phyloP scores from a whole-genome alignment of 177 flowering plant species.

The Vitis hybrid region DNA sequence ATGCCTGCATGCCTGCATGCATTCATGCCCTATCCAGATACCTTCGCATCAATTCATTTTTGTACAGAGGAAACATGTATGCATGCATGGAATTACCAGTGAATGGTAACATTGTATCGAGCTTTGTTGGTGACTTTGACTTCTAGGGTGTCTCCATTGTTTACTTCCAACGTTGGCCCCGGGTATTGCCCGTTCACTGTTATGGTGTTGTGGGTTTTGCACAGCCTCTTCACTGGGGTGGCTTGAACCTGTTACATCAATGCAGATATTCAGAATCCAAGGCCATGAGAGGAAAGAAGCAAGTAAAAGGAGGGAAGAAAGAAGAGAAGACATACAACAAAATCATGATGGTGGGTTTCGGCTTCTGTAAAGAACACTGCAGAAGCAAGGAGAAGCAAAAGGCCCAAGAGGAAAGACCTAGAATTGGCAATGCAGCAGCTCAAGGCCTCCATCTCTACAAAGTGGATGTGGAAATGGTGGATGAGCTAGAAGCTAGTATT shows the following conservation, averaged over 20 bases:
- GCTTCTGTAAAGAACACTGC: constrained; percentile 25
- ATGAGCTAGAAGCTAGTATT: constrained; percentile 1
- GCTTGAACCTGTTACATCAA: constrained; percentile 59
- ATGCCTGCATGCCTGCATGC: background rate
- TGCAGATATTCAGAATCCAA: background rate
- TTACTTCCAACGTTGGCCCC: constrained; percentile 76
- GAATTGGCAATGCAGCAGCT: constrained; percentile 16
- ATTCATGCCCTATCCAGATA: constrained; percentile 4
- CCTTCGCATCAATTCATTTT: background rate
- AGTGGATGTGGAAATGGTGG: background rate
- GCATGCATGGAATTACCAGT: constrained; percentile 53
- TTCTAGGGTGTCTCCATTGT: constrained; percentile 71
- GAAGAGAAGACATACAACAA: constrained; percentile 45
- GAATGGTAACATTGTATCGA: constrained; percentile 68
- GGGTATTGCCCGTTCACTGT: constrained; percentile 90
- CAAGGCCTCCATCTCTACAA: constrained; percentile 21
- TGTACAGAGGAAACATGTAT: background rate
- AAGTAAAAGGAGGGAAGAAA: background rate
- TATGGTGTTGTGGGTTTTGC: constrained; percentile 65
- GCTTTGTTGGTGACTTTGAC: constrained; percentile 68
- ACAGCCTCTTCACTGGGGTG: constrained; percentile 92
- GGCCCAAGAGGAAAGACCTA: constrained; percentile 14
- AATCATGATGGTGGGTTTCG: constrained; percentile 44
- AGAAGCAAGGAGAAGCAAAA: constrained; percentile 30
- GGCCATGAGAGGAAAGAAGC: background rate